phyloP scores from a whole-genome alignment of 345 rosid genomes.

The Gossypium arboreum region DNA sequence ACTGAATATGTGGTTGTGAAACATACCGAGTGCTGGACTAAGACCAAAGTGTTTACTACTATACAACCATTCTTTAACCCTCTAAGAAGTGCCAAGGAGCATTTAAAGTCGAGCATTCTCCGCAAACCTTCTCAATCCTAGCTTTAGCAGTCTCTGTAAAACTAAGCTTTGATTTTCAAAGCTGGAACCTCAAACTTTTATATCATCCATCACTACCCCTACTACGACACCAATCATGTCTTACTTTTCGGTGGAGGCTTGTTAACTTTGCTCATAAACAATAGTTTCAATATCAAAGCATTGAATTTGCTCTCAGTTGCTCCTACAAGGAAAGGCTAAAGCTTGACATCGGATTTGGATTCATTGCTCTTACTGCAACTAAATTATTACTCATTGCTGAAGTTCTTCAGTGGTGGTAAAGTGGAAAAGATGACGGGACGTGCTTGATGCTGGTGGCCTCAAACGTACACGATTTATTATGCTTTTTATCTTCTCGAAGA shows the following conservation, averaged over 20 bases:
- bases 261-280: conserved; percentile 94
- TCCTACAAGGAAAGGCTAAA: conserved; percentile 80
- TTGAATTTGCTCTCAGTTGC: conserved; percentile 87
- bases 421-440: conserved; percentile 8
- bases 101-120: conserved; percentile 93
- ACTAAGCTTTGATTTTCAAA: conserved; percentile 72
- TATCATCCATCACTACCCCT: conserved; percentile 85
- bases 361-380: conserved; percentile 86
- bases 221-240: conserved; percentile 77
- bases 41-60: conserved; percentile 95
- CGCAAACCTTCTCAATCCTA: conserved; percentile 93
- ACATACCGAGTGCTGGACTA: conserved; percentile 81
- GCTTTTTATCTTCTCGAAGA: too few relatives aligned
- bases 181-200: conserved; percentile 83
- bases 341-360: conserved; percentile 88
- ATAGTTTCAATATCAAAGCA: conserved; percentile 82
- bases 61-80: conserved; percentile 93
- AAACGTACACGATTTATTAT: too few relatives aligned
- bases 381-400: conserved; percentile 73
- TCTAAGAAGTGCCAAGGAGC: conserved; percentile 91
- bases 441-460: too few relatives aligned
- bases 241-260: conserved; percentile 76
- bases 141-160: conserved; percentile 91
- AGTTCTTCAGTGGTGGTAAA: neutral
- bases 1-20: conserved; percentile 78